Percentiles rank a stretch among this genome's conserved stretches.
phyloP scores from a whole-genome alignment of 2,329 filamentous ascomycete genomes.

The Sphaerulina vaccinii region DNA sequence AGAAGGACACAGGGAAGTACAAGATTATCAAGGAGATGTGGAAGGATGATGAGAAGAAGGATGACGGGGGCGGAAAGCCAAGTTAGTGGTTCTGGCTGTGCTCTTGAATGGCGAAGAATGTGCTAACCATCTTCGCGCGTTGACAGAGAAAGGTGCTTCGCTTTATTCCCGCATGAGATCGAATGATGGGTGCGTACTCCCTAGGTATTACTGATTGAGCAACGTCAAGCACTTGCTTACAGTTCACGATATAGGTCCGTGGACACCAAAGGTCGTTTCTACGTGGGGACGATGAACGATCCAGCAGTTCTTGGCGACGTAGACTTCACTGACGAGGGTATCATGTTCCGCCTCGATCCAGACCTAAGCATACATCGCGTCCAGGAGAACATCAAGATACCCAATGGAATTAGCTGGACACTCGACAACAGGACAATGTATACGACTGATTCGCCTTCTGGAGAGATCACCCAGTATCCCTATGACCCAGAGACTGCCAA shows the following conservation, averaged over 20 bases:
- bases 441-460: slow-evolving; percentile 74
- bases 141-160: slow-evolving; percentile 13
- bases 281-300: slow-evolving; percentile 85
- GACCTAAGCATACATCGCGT: slow-evolving; percentile 60
- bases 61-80: slow-evolving; percentile 33
- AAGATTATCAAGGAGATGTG: slow-evolving; percentile 59
- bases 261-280: slow-evolving; percentile 74
- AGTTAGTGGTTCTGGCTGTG: slow-evolving; percentile 20
- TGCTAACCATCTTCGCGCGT: neutral
- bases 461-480: slow-evolving; percentile 71
- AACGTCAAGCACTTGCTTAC: neutral
- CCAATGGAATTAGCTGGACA: slow-evolving; percentile 83
- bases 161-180: slow-evolving; percentile 54
- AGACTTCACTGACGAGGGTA: slow-evolving; percentile 47
- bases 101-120: neutral
- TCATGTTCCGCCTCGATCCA: slow-evolving; percentile 69
- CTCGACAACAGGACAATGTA: slow-evolving; percentile 71
- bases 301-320: slow-evolving; percentile 45
- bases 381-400: slow-evolving; percentile 65
- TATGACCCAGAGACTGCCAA: slow-evolving; percentile 64
- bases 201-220: neutral
- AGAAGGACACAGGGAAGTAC: slow-evolving; percentile 59
- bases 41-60: slow-evolving; percentile 47
- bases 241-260: slow-evolving; percentile 49
- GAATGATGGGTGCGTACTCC: slow-evolving; percentile 66